Evolutionary conservation across 371 early-diverging fungal species (phyloP).

Genomic region (Apophysomyces sp.): DNA sequence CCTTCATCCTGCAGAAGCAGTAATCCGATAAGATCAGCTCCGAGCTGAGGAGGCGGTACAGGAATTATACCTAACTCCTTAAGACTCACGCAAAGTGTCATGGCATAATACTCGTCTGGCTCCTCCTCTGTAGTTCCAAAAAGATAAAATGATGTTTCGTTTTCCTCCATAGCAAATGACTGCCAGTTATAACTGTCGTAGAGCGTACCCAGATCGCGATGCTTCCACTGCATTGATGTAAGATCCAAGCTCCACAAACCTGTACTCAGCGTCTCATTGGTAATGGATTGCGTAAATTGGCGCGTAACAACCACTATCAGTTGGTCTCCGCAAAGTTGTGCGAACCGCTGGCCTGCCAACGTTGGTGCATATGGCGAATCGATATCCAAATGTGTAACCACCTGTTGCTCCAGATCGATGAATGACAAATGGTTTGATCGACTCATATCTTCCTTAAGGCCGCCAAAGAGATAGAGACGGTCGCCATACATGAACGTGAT

Average conservation of each 20-base stretch:
- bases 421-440: constrained; percentile 58
- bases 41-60: constrained; percentile 56
- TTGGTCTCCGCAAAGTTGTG: constrained; percentile 64
- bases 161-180: constrained; percentile 63
- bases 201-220: constrained; percentile 50
- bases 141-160: constrained; percentile 53
- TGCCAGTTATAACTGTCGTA: constrained; percentile 61
- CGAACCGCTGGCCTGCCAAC: constrained; percentile 63
- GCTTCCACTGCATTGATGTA: constrained; percentile 63
- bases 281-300: constrained; percentile 33
- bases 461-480: constrained; percentile 67
- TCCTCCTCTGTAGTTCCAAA: constrained; percentile 57
- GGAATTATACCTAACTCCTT: constrained; percentile 58
- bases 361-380: constrained; percentile 57
- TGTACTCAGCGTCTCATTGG: constrained; percentile 25
- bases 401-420: constrained; percentile 49
- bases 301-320: constrained; percentile 63
- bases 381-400: constrained; percentile 53
- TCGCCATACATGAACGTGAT: constrained; percentile 55
- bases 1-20: constrained; percentile 33
- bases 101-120: constrained; percentile 61
- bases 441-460: constrained; percentile 64
- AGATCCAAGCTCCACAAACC: constrained; percentile 69
- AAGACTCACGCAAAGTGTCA: constrained; percentile 57
- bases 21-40: constrained; percentile 52